These are phyloP conservation scores for Emydomyces testavorans DNA, from an alignment of 2,329 filamentous ascomycete genomes.

Conservation along the genomic window DNA sequence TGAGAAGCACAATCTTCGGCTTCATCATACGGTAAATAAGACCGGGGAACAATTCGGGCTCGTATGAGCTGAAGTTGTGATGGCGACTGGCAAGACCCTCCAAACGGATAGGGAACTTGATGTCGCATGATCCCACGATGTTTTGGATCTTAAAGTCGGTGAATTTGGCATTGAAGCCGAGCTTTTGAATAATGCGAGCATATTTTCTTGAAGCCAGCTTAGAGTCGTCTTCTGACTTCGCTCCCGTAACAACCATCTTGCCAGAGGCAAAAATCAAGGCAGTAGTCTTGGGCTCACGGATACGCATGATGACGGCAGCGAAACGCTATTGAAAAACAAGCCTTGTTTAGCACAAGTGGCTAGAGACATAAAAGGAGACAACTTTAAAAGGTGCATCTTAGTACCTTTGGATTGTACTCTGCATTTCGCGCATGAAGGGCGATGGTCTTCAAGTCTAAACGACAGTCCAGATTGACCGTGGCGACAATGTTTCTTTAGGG, in stretches of 20 bases:
- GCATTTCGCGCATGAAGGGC: slow-evolving; percentile 95
- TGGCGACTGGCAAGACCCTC: slow-evolving; percentile 93
- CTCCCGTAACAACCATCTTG: slow-evolving; percentile 99
- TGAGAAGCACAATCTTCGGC: slow-evolving; percentile 94
- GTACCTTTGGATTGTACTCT: slow-evolving; percentile 96
- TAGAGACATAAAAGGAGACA: slow-evolving; percentile 16
- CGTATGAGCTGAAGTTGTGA: slow-evolving; percentile 99
- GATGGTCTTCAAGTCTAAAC: slow-evolving; percentile 96
- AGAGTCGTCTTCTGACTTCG: slow-evolving; percentile 94
- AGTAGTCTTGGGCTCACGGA: slow-evolving; percentile 96
- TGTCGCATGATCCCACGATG: slow-evolving; percentile 96
- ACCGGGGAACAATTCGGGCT: slow-evolving; percentile 96
- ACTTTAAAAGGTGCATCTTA: slow-evolving; percentile 23
- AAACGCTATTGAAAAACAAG: slow-evolving; percentile 61
- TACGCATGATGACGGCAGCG: slow-evolving; percentile 98
- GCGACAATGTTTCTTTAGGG: slow-evolving; percentile 96
- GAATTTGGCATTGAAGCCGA: slow-evolving; percentile 98
- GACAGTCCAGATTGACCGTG: slow-evolving; percentile 95
- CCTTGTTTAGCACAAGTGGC: slow-evolving; percentile 37
- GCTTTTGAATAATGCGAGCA: slow-evolving; percentile 97
- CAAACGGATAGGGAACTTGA: slow-evolving; percentile 97
- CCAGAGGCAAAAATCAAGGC: slow-evolving; percentile 95
- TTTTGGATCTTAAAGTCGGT: slow-evolving; percentile 99
- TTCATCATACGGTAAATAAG: slow-evolving; percentile 99
- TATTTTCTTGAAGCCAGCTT: slow-evolving; percentile 97